Evolutionary conservation across 257 asterid genomes (phyloP), one percentile per base, ranked within the genome.

Genomic region (Cordia subcordata): DNA sequence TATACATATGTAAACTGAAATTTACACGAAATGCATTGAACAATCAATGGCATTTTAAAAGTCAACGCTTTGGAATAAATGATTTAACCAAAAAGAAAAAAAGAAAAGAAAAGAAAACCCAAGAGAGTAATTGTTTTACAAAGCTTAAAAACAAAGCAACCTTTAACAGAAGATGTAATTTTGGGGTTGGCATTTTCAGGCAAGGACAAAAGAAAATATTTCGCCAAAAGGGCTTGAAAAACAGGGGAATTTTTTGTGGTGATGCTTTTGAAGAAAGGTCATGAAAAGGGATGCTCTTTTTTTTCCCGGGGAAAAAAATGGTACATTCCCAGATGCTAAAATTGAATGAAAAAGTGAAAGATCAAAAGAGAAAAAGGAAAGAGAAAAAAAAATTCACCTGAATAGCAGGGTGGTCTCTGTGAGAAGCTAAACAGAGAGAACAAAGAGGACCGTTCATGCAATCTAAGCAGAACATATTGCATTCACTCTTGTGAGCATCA

Each of bases 401-500:
- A 37, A 86, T 84, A 8, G 78, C 70, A 58, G 82, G 82, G 40
- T 89, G 96, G 63, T 79, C 84, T 60, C 79, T 86, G 82, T 89
- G 96, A 46, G 14, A 51, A 44, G 66, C 49, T 74, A 89, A 85
- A 74, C 96, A 89, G 32, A 89, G 82, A 13, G 94, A 88, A 51
- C 96, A 88, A 19, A 85, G 81, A 20, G 96, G 77, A 8, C 88
- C 93, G 66, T 80, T 69, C 66, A 57, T 45, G 70, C 96, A 88
- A 64, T 88, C 94, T 83, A 88, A 78, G 38, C 96, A 88, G 57
- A 76, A 88, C 96, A 88, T 88, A 63, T 88, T 88, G 79, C 96
- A 88, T 82, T 88, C 96, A 68, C 91, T 84, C 78, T 82, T 86
- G 79, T 89, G 96, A 20, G 94, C 86, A 66, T 84, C 90, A 45